phyloP scores from a whole-genome alignment of 768 basidiomycete species.

The Exidia glandulosa region DNA sequence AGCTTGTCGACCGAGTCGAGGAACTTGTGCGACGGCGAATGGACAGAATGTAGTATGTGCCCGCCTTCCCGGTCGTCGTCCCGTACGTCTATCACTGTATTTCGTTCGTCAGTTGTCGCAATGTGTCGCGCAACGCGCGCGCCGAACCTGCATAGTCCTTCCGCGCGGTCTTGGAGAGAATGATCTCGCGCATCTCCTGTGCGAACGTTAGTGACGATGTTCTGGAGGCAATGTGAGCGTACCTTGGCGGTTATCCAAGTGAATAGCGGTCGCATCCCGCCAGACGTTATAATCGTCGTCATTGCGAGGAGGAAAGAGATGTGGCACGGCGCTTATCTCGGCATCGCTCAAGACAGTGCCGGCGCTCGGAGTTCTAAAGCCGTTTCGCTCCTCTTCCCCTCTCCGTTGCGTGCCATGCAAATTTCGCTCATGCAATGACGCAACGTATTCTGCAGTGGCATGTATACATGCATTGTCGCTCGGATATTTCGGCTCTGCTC shows the following conservation, averaged over 20 bases:
- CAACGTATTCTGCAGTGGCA: too few species aligned
- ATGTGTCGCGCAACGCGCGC: not conserved
- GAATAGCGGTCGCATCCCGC: not conserved
- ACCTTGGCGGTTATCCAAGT: not conserved
- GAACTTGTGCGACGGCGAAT: slow-evolving; percentile 55
- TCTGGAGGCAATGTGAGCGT: not conserved
- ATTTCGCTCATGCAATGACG: too few species aligned
- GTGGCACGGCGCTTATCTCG: not conserved
- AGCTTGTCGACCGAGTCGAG: slow-evolving; percentile 44
- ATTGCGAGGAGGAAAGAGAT: not conserved
- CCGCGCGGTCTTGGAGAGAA: slow-evolving; percentile 34
- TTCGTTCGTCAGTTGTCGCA: not conserved
- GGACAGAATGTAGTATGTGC: slow-evolving; percentile 56
- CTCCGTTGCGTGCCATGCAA: too few species aligned
- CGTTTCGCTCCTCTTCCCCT: too few species aligned
- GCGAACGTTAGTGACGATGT: not conserved
- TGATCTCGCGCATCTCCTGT: not conserved
- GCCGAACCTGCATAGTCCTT: slow-evolving; percentile 44
- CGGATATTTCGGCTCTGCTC: too few species aligned
- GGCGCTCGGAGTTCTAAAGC: too few species aligned
- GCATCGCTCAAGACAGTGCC: not conserved
- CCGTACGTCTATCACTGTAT: slow-evolving; percentile 64
- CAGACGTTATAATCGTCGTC: not conserved
- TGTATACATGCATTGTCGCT: too few species aligned
- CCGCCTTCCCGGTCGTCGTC: slow-evolving; percentile 73